Evolutionary conservation across 768 basidiomycete genomes (phyloP), one percentile per base, ranked within the genome.

Genomic region (Pleurotus giganteus): DNA sequence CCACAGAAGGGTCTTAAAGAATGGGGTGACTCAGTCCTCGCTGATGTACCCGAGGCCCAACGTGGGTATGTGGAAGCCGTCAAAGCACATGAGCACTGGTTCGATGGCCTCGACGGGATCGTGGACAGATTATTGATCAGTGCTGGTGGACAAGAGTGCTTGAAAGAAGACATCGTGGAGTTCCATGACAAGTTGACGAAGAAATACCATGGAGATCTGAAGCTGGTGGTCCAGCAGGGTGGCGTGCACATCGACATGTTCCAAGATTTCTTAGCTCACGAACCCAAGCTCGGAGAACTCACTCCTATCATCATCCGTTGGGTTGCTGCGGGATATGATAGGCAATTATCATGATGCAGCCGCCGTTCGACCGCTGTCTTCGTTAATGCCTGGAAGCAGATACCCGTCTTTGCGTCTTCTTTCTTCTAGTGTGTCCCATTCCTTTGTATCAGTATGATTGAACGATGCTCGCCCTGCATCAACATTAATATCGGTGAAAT

Each of bases 71-170:
- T 68, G 26, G 66, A 71, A 34, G 44, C 64, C 1, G 53, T 58
- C 44, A 63, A 57, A 39, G 66, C 66, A 4, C 65, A 65, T 7
- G 55, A 54, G 15, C 55, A 52, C 24, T 74, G 72, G 72, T 66
- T 69, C 39, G 52, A 58, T 6, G 69, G 66, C 3, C 49, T 66
- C 3, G 66, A 65, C 15, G 47, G 34, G 26, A 43, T 58, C 31
- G 63, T 68, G 4, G 58, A 59, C 28, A 56, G 61, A 39, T 39
- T 70, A 8, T 55, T 73, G 11, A 61, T 74, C 3, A 66, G 66
- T 1, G 63, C 59, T 3, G 72, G 72, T 17, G 60, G 53, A 4
- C 53, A 58, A 6, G 72, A 72, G 50, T 55, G 61, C 19, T 53
- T 71, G 50, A 55, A 58, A 31, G 67, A 69, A 28, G 69, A 69